These are phyloP conservation scores for Posidonia australis DNA, from an alignment of 106 monocot genomes.

Conservation along the genomic window DNA sequence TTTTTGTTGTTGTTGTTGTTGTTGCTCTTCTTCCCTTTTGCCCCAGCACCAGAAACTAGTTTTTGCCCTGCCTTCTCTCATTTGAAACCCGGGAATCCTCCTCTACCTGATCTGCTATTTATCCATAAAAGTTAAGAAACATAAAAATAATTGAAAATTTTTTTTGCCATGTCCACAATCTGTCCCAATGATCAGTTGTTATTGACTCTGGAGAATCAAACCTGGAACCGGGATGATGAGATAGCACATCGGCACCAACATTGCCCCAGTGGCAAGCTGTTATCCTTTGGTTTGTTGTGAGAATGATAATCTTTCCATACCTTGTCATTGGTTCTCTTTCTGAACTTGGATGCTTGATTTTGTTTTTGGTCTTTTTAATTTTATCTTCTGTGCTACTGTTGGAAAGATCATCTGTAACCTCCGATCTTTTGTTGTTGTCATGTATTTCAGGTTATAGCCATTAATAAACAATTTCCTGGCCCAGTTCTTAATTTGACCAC, in stretches of 20 bases:
- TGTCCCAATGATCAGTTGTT: too few relatives aligned
- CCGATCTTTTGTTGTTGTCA: neutral
- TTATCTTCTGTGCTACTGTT: neutral
- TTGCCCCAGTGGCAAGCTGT: too few relatives aligned
- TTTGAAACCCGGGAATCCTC: neutral
- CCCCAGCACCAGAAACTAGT: too few relatives aligned
- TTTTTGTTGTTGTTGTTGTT: neutral
- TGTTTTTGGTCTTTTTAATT: neutral
- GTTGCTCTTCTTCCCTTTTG: neutral
- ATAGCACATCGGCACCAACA: too few relatives aligned
- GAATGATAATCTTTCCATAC: neutral
- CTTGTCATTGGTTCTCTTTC: neutral
- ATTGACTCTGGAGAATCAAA: too few relatives aligned
- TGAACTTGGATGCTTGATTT: neutral
- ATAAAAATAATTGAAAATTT: too few relatives aligned
- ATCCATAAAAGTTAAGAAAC: neutral
- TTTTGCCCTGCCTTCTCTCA: neutral
- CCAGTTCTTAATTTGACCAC: constrained; percentile 75
- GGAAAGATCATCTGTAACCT: neutral
- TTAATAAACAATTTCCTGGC: constrained; percentile 80
- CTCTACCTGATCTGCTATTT: neutral
- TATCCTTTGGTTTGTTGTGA: too few relatives aligned
- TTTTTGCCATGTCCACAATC: too few relatives aligned
- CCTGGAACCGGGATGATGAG: too few relatives aligned
- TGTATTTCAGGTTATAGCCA: constrained; percentile 51